Base-by-base conservation (phyloP, 2,329 filamentous ascomycete genomes). In the Penicillium rolfsii region DNA sequence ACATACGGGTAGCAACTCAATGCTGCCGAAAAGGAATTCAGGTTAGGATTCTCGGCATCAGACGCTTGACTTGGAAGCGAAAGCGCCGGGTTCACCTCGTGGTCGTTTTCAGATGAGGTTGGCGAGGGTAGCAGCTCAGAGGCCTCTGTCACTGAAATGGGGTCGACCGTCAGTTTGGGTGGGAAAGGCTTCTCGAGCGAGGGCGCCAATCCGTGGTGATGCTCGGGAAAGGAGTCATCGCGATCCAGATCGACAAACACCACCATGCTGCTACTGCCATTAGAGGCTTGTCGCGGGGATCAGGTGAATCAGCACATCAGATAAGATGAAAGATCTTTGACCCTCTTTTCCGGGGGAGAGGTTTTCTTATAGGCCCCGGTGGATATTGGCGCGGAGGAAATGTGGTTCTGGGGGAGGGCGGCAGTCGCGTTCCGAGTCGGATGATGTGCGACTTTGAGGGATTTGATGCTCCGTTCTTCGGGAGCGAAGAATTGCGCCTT, bases 1-100 rank as follows among this genome's bases (percentile, higher is more conserved):
- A 69, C 76, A 64, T 79, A 82, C 80, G 80, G 80, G 71, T 82
- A 82, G 69, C 80, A 82, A 57, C 76, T 77, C 69, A 82, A 67
- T 55, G 76, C 77, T 59, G 76, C 76, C 41, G 78, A 79, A 61
- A 81, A 77, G 30, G 69, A 70, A 66, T 74, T 75, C 28, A 70
- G 60, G 56, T 76, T 77, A 2, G 48, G 41, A 26, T 58, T 54
- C 35, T 46, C 61, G 33, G 41, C 45, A 26, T 52, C 40, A 4
- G 41, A 4, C 22, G 28, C 40, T 12, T 48, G 56, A 33, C 41
- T 22, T 26, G 52, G 7, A 52, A 41, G 28, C 28, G 60, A 35
- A 43, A 30, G 45, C 7, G 49, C 57, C n/a, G 43, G 35, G 43
- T 52, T 40, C 53, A 55, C 55, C 50, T 60, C 59, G 40, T 52